Percentiles rank a stretch among this genome's conserved stretches.
Conservation (phyloP, 2,329 filamentous ascomycete species). For the Colletotrichum trifolii region DNA sequence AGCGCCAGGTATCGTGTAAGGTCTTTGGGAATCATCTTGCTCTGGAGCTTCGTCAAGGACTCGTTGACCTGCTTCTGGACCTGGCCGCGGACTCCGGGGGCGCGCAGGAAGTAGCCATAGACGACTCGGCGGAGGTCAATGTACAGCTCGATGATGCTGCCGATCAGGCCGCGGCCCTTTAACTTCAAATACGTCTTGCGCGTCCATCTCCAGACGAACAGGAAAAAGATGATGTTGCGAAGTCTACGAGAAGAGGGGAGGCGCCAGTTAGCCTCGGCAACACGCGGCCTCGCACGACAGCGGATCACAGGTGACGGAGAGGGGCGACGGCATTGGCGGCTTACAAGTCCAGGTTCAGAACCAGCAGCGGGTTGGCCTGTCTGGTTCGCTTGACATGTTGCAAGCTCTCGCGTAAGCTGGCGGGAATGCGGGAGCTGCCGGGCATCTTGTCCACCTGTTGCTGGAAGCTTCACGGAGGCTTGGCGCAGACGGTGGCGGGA, state of each 20-base stretch:
- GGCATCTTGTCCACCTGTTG: slow-evolving; percentile 58
- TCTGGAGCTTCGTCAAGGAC: slow-evolving; percentile 81
- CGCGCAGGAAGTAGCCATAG: slow-evolving; percentile 86
- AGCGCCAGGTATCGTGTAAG: slow-evolving; percentile 79
- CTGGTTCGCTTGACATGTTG: slow-evolving; percentile 68
- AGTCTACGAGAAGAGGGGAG: slow-evolving; percentile 60
- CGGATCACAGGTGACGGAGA: not conserved
- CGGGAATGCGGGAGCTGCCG: slow-evolving; percentile 76
- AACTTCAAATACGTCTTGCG: slow-evolving; percentile 85
- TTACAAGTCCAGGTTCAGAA: slow-evolving; percentile 77
- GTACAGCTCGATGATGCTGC: slow-evolving; percentile 81
- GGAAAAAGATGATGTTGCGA: slow-evolving; percentile 87
- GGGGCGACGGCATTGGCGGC: slow-evolving; percentile 44
- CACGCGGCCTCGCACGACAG: not conserved
- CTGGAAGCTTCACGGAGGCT: slow-evolving; percentile 23
- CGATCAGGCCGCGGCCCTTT: slow-evolving; percentile 87
- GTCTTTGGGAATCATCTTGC: slow-evolving; percentile 82
- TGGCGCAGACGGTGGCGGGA: slow-evolving; percentile 7
- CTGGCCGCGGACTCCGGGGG: slow-evolving; percentile 86
- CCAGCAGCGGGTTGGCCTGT: slow-evolving; percentile 65
- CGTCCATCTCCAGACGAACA: slow-evolving; percentile 87
- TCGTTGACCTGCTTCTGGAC: slow-evolving; percentile 87
- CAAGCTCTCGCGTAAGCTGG: slow-evolving; percentile 76
- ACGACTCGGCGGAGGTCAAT: slow-evolving; percentile 75
- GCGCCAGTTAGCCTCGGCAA: slow-evolving; percentile 20